A percentile compares a stretch with the other conserved stretches of the same genome.
phyloP scores from a whole-genome alignment of 805 yeast genomes.

The Ogataea trehaloabstinens region DNA sequence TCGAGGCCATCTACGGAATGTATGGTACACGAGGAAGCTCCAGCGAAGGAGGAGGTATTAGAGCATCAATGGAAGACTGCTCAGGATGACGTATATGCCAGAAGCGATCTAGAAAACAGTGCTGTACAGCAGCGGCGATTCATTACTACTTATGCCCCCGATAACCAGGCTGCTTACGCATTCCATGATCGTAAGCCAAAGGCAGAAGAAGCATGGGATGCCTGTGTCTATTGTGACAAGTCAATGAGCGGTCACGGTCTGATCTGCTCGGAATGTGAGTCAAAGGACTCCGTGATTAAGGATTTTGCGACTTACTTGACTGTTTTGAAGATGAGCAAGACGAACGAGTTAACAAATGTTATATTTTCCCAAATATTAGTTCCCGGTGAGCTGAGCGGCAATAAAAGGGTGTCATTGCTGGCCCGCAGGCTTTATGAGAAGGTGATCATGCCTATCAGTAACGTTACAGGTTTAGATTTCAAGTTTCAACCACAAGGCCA shows the following conservation, averaged over 20 bases:
- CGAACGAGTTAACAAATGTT: slow-evolving; percentile 25
- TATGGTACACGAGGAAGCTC: neutral
- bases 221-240: slow-evolving; percentile 14
- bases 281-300: slow-evolving; percentile 21
- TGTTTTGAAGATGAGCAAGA: slow-evolving; percentile 23
- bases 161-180: neutral
- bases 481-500: slow-evolving; percentile 17
- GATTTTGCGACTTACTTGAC: slow-evolving; percentile 25
- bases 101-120: neutral
- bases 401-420: slow-evolving; percentile 22
- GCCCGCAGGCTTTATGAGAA: slow-evolving; percentile 27
- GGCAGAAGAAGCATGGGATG: neutral
- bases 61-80: no score
- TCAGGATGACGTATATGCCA: neutral
- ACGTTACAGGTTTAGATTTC: slow-evolving; percentile 30
- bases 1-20: neutral
- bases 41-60: neutral
- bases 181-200: neutral
- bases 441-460: slow-evolving; percentile 29
- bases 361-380: slow-evolving; percentile 21
- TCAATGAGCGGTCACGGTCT: neutral
- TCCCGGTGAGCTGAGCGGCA: slow-evolving; percentile 19
- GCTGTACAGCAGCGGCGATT: neutral
- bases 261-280: slow-evolving; percentile 25
- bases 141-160: neutral